Percentiles rank a stretch among this genome's conserved stretches.
These are phyloP conservation scores for Coemansia sp. DNA, from an alignment of 192 early-diverging fungal genomes.

Conservation along the genomic window DNA sequence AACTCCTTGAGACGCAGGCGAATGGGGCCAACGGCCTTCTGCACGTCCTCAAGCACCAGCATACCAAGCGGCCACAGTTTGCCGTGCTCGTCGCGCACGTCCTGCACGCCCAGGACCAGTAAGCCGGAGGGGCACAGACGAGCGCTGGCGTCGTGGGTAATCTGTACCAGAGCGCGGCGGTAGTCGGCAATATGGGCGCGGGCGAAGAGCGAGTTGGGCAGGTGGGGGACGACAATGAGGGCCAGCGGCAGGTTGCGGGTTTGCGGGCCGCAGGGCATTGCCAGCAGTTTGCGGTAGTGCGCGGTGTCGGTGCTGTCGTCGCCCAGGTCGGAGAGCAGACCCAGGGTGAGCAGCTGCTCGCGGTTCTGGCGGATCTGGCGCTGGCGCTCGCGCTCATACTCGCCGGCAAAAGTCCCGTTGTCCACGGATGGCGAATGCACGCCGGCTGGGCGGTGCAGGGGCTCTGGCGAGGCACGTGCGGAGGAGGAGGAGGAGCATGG, in stretches of 20 bases:
- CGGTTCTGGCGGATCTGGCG: constrained; percentile 50
- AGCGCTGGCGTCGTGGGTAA: constrained; percentile 56
- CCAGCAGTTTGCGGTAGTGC: constrained; percentile 64
- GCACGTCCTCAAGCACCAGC: constrained; percentile 73
- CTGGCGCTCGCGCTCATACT: constrained; percentile 50
- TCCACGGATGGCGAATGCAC: constrained; percentile 6
- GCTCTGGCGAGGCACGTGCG: too few relatives aligned
- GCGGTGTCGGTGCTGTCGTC: constrained; percentile 72
- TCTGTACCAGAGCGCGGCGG: constrained; percentile 60
- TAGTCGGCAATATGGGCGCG: constrained; percentile 57
- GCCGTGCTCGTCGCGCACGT: constrained; percentile 58
- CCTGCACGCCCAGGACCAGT: constrained; percentile 69
- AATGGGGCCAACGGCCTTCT: constrained; percentile 51
- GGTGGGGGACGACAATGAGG: constrained; percentile 63
- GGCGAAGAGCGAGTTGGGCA: constrained; percentile 50
- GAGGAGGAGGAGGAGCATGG: too few relatives aligned
- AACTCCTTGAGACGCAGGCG: constrained; percentile 54
- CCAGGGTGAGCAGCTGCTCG: constrained; percentile 52
- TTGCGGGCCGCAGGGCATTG: constrained; percentile 40
- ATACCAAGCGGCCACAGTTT: constrained; percentile 74
- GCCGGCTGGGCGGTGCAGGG: too few relatives aligned
- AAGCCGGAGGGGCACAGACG: constrained; percentile 62
- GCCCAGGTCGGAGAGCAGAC: constrained; percentile 77
- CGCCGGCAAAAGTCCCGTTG: constrained; percentile 31
- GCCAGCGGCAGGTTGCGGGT: constrained; percentile 40